Percentiles rank a stretch among this genome's conserved stretches.
These are phyloP conservation scores for Apophysomyces variabilis DNA, from an alignment of 371 early-diverging fungal genomes.

Conservation along the genomic window DNA sequence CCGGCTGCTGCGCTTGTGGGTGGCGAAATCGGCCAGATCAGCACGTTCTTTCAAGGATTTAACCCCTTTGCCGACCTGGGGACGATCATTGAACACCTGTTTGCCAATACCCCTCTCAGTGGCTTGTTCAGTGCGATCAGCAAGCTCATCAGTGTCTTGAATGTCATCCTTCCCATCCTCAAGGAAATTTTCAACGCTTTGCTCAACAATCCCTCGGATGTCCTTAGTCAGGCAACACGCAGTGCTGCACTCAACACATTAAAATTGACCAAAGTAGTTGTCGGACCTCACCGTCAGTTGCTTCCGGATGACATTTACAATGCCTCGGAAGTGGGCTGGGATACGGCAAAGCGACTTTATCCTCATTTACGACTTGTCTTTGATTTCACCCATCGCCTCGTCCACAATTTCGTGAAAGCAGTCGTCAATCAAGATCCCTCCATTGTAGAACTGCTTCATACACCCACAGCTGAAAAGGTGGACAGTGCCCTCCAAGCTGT, in stretches of 20 bases:
- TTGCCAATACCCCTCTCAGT: background rate
- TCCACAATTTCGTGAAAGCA: background rate
- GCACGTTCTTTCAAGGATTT: background rate
- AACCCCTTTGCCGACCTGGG: background rate
- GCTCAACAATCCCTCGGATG: background rate
- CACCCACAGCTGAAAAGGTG: conserved; percentile 1
- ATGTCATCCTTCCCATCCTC: background rate
- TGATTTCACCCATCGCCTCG: background rate
- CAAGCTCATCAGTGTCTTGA: background rate
- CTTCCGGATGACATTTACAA: background rate
- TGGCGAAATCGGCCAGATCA: background rate
- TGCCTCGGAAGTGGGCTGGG: background rate
- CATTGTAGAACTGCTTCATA: background rate
- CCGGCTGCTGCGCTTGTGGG: background rate
- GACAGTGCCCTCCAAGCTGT: background rate
- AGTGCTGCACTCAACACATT: background rate
- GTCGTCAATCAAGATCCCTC: conserved; percentile 2
- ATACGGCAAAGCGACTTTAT: background rate
- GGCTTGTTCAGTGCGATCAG: background rate
- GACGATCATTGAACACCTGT: background rate
- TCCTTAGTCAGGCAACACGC: background rate
- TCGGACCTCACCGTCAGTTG: conserved; percentile 1
- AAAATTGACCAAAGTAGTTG: background rate
- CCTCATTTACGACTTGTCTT: background rate
- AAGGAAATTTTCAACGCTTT: background rate